Evolutionary conservation across 2,329 filamentous ascomycete species (phyloP), one percentile per base, ranked within the genome.

Genomic region (Shiraia bambusicola): DNA sequence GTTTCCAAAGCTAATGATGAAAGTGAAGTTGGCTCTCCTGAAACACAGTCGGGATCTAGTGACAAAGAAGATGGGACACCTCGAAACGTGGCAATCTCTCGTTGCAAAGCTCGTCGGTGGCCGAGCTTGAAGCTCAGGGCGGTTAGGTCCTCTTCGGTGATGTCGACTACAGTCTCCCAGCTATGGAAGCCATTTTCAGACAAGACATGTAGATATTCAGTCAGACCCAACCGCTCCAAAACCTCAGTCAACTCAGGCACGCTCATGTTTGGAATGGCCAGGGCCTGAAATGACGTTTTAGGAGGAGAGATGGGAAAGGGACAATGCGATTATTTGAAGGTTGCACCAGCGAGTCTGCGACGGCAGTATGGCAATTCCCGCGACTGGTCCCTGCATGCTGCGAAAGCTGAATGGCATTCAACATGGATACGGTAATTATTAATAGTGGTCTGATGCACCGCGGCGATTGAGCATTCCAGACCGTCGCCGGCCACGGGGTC

Each of bases 161-260:
- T 69, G 42, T 70, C 66, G 29, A 67, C 54, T n/a, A 69, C 59
- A 1, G 58, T 64, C 17, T 67, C 60, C 69, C 69, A 70, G 30
- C 32, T 59, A 37, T 59, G 52, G 35, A 70, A 71, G 11, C 69
- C 67, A 45, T 71, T 69, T 2, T 64, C 56, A 10, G 45, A 27
- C 2, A 71, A 56, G 5, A 49, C 40, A 2, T 53, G 45, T n/a
- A 53, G 35, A 39, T 69, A 69, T 5, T 54, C 40, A 3, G 42
- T 42, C 36, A 69, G 47, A 8, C 63, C 57, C 27, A 69, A 51
- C 10, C 65, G 63, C 11, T 52, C 52, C 8, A 69, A 54, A n/a
- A 66, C 54, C 4, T 60, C 51, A 12, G 39, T 36, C 40, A 69
- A 51, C 16, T 54, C 52, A 12, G 59, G 49, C 41, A 53, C 49